A percentile compares a stretch with the other conserved stretches of the same genome.
These are phyloP conservation scores for Biancaea sappan DNA, from an alignment of 306 rosid species.

Conservation along the genomic window DNA sequence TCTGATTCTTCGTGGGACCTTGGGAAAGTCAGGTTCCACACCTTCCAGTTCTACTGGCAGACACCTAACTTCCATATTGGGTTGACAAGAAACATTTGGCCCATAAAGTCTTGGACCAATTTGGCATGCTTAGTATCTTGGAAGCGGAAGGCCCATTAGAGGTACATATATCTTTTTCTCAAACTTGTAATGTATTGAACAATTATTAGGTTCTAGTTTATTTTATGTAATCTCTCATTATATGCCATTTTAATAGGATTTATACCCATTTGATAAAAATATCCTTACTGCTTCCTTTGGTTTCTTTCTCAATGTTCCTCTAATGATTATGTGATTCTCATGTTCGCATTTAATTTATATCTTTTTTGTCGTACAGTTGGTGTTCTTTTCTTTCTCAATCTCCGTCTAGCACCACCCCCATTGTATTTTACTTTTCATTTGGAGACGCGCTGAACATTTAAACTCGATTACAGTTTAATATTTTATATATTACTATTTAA, in stretches of 20 bases:
- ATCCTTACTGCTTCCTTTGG: constrained; percentile 33
- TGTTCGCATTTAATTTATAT: no score
- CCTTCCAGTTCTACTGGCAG: constrained; percentile 43
- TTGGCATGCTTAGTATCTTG: constrained; percentile 51
- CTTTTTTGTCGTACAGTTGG: no score
- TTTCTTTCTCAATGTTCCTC: neutral
- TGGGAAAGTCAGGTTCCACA: constrained; percentile 57
- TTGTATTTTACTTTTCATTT: neutral
- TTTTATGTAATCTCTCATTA: no score
- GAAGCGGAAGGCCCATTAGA: constrained; percentile 74
- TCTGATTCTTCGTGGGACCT: constrained; percentile 51
- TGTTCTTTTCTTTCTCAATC: neutral
- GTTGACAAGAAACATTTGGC: constrained; percentile 39
- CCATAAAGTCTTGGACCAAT: constrained; percentile 56
- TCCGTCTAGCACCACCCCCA: neutral
- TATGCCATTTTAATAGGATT: no score
- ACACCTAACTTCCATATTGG: constrained; percentile 59
- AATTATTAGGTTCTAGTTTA: no score
- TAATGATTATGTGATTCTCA: no score
- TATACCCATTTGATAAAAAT: no score
- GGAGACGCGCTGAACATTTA: neutral
- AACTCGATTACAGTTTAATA: neutral
- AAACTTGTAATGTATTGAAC: no score
- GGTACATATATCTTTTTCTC: no score
- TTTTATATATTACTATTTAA: neutral